phyloP scores from a whole-genome alignment of 352 stramenopile species.

The Phytophthora sp. region DNA sequence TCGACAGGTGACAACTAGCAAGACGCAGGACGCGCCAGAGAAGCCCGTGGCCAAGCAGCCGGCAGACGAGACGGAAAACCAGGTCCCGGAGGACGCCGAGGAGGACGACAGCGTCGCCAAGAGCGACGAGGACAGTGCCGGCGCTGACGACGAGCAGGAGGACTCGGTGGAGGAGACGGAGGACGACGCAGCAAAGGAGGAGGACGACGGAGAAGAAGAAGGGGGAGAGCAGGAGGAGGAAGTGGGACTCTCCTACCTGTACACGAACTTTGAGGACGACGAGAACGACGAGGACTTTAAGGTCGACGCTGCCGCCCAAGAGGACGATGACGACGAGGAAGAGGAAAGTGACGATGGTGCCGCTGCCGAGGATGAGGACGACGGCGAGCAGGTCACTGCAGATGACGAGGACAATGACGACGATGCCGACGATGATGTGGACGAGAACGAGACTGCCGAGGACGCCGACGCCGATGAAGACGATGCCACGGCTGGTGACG shows the following conservation, averaged over 20 bases:
- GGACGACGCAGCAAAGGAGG: constrained; percentile 36
- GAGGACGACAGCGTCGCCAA: constrained; percentile 29
- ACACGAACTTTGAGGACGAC: constrained; percentile 68
- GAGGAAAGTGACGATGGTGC: constrained; percentile 41
- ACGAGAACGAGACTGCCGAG: constrained; percentile 15
- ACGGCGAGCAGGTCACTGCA: constrained; percentile 33
- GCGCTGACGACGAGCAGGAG: constrained; percentile 40
- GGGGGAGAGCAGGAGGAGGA: constrained; percentile 43
- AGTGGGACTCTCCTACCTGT: constrained; percentile 69
- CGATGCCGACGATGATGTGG: constrained; percentile 32
- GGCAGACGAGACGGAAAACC: constrained; percentile 21
- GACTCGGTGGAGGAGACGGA: constrained; percentile 40
- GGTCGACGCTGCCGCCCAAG: constrained; percentile 28
- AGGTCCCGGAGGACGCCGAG: constrained; percentile 20
- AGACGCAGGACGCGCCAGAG: constrained; percentile 8
- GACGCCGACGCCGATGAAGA: constrained; percentile 4
- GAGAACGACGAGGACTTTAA: constrained; percentile 50
- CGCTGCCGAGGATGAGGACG: constrained; percentile 23
- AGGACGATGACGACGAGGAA: constrained; percentile 58
- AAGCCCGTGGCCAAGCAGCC: constrained; percentile 23
- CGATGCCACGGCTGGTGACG: neutral
- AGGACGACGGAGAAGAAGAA: constrained; percentile 29
- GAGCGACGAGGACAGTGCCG: constrained; percentile 33
- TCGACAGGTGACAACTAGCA: constrained; percentile 24
- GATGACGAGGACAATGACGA: constrained; percentile 44